Base-by-base conservation (phyloP, 495 filamentous ascomycete species). In the Aspergillus steynii region DNA sequence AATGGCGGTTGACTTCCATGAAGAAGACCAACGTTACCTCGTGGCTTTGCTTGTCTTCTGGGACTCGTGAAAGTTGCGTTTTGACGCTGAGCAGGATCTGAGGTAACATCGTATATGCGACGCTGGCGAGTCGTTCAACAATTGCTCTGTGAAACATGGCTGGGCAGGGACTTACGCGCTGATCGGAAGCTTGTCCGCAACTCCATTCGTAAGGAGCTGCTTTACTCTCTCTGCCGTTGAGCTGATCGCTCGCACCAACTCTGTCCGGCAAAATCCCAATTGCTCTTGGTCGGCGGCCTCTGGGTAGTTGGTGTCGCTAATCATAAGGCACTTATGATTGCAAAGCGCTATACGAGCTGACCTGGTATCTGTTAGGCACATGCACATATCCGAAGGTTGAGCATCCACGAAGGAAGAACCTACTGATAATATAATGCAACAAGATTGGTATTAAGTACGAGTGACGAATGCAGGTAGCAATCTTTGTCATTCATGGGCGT, bases 1-100 rank as follows among this genome's bases (percentile, higher is more conserved):
- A 64, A 28, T 50, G 56, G 37, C 62, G 62, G 12, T 57, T 60
- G 49, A 60, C 46, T 29, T 64, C 62, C n/a, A 60, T 55, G 54
- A 64, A 64, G 53, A 64, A 61, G 34, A 64, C 62, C 10, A 64
- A 54, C 54, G 60, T 60, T 12, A 64, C 49, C 46, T 64, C 62
- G 54, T 61, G 58, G 52, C 37, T 56, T 25, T 64, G 58, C 37
- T 61, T 64, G 58, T 61, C 62, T 55, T 64, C 62, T 6, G 58
- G 54, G 28, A 42, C 37, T 6, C 54, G 56, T 12, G 58, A 61
- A 42, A 64, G 62, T 52, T 64, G 56, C 28, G 53, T 58, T 48
- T 64, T 53, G 26, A 64, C 58, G 50, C 62, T 64, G 2, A 64
- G 62, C 3, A 64, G 58, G 29, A 64, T 64, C 46, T 64, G 62